Conservation (phyloP, 169 alveolate species). For the Eimeria necatrix region DNA sequence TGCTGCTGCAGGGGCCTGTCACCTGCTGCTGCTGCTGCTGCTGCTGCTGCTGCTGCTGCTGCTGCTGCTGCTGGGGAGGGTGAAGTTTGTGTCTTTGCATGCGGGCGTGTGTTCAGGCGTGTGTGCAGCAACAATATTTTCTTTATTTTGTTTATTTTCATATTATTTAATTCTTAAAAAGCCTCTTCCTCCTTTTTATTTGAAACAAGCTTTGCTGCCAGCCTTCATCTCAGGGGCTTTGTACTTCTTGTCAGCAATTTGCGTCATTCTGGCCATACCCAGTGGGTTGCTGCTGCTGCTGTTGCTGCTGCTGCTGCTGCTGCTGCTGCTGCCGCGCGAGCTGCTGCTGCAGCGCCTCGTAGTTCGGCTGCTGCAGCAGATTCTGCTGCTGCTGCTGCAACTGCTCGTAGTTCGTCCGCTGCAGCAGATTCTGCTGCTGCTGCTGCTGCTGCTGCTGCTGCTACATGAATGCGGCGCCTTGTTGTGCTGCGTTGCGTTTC, state of each 20-base stretch:
- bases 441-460: background rate
- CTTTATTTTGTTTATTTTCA: too few relatives aligned
- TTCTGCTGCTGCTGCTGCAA: background rate
- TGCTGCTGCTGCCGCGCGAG: too few relatives aligned
- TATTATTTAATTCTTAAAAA: too few relatives aligned
- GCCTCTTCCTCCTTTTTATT: slow-evolving; percentile 36
- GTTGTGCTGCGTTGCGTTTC: background rate
- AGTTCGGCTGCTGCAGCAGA: background rate
- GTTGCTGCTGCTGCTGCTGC: too few relatives aligned
- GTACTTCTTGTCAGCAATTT: background rate
- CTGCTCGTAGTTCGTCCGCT: background rate
- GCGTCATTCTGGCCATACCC: slow-evolving; percentile 53
- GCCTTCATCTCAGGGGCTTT: slow-evolving; percentile 50
- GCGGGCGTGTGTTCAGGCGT: too few relatives aligned
- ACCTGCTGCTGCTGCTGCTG: too few relatives aligned
- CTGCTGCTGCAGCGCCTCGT: background rate
- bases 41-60: too few relatives aligned
- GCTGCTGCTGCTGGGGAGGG: too few relatives aligned
- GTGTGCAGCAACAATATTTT: too few relatives aligned
- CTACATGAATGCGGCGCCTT: background rate
- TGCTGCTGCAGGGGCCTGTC: too few relatives aligned
- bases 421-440: background rate
- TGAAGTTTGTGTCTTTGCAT: too few relatives aligned
- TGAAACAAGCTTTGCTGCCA: background rate
- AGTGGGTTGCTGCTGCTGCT: background rate